Evolutionary conservation across 306 rosid species (phyloP), one percentile per base, ranked within the genome.

Genomic region (Sindora glabra): DNA sequence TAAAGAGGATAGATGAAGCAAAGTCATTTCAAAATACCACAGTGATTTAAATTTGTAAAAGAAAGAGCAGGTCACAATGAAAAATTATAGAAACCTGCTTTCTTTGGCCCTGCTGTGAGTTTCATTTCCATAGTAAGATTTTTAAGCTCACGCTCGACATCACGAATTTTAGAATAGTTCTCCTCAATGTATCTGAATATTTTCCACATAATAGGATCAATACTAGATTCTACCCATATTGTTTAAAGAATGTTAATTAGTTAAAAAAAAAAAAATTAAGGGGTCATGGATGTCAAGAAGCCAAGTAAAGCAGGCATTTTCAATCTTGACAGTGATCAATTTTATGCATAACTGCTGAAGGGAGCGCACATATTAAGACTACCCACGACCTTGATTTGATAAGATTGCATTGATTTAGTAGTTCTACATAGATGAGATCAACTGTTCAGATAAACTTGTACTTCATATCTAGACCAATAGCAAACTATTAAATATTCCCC

Each of bases 61-160:
- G 30, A 54, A 45, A 40, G 46, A 64, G 62, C 48, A 79, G 68
- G 36, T 21, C 62, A 61, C 48, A 57, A 60, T 29, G 41, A 65
- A 13, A 59, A 36, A n/a, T n/a, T 42, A 47, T 30, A 48, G 74
- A 74, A 69, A 91, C 98, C 96, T 81, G 96, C 83, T 83, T 88
- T 92, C 67, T 92, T 92, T 0, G 98, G 96, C 47, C 98, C 98
- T 19, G 96, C 89, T 7, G 95, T 92, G 56, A 86, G 96, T 67
- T 88, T 92, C 86, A 88, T 72, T 81, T 92, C 94, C 91, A 88
- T 69, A 1, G 83, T 46, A 75, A 92, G 96, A 61, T 67, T 80
- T 59, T 80, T 76, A 64, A 92, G 83, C 64, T 88, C 94, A 33
- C 96, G 86, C 66, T 92, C 96, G 12, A 92, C 98, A 78, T 86